These are phyloP conservation scores for Rosa persica DNA, from an alignment of 306 rosid genomes.

Conservation along the genomic window DNA sequence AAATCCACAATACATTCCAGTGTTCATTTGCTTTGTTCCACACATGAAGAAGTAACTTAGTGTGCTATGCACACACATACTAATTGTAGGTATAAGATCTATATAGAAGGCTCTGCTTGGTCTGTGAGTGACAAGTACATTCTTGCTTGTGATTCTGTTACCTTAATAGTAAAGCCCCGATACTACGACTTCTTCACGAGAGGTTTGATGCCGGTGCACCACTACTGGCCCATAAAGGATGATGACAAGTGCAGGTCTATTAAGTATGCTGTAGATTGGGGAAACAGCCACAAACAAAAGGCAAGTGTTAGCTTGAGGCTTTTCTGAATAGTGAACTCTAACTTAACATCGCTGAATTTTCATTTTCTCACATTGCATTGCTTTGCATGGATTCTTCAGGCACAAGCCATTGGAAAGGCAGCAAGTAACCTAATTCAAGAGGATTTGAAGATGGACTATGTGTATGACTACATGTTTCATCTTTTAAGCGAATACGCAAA, in stretches of 20 bases:
- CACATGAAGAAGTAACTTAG: background rate
- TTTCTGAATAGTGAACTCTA: background rate
- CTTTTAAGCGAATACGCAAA: conserved; percentile 58
- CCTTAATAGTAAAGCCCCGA: conserved; percentile 68
- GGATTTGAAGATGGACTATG: conserved; percentile 70
- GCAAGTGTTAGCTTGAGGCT: conserved; percentile 26
- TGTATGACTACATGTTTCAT: conserved; percentile 84
- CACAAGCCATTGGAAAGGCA: conserved; percentile 58
- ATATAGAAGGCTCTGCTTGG: conserved; percentile 97
- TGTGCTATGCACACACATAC: background rate
- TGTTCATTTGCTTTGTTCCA: background rate
- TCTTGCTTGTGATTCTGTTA: conserved; percentile 80
- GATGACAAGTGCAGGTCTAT: conserved; percentile 81
- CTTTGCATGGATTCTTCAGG: conserved; percentile 36
- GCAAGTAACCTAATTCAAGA: conserved; percentile 65
- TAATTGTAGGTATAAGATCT: conserved; percentile 70
- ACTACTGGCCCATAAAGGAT: conserved; percentile 89
- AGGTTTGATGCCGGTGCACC: conserved; percentile 68
- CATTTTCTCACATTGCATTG: background rate
- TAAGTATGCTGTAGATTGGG: conserved; percentile 93
- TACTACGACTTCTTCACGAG: conserved; percentile 89
- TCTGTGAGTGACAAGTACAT: conserved; percentile 94
- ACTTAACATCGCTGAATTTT: background rate
- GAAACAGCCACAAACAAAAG: conserved; percentile 61
- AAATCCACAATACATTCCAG: background rate